These are phyloP conservation scores for Haematococcus lacustris DNA, from an alignment of 139 green algal genomes.

Conservation along the genomic window DNA sequence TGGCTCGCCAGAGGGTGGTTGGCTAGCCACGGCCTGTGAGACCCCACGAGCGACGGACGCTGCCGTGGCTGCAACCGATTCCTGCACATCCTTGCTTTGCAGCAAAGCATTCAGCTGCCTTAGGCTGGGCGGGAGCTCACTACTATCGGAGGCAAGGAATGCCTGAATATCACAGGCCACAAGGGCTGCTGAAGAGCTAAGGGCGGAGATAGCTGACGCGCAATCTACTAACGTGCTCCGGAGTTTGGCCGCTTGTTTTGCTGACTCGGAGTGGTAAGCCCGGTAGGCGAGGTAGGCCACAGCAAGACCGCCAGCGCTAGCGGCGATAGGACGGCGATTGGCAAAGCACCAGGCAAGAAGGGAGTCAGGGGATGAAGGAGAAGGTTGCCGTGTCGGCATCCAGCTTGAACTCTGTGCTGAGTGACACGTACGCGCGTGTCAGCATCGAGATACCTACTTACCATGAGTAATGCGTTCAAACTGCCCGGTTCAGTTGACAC, in stretches of 20 bases:
- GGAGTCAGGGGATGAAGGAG: too few relatives aligned
- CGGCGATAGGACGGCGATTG: too few relatives aligned
- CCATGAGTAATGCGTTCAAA: too few relatives aligned
- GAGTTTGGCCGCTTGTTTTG: not conserved
- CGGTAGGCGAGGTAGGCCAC: not conserved
- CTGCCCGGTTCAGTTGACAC: too few relatives aligned
- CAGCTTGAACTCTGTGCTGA: too few relatives aligned
- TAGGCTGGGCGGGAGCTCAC: slow-evolving; percentile 29
- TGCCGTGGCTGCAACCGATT: not conserved
- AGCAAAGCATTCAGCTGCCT: slow-evolving; percentile 29
- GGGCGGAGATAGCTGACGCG: not conserved
- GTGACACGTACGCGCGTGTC: too few relatives aligned
- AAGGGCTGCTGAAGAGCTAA: slow-evolving; percentile 8
- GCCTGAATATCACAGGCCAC: slow-evolving; percentile 18
- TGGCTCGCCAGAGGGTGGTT: not conserved
- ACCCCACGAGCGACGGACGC: not conserved
- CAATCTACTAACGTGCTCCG: not conserved
- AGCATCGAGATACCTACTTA: too few relatives aligned
- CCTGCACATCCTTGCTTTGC: slow-evolving; percentile 24
- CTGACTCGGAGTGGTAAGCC: slow-evolving; percentile 1
- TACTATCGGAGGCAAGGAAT: slow-evolving; percentile 16
- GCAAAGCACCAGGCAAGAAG: too few relatives aligned
- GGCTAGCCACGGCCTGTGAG: too few relatives aligned
- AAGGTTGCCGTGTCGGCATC: too few relatives aligned
- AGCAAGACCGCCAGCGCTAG: too few relatives aligned